Conservation (phyloP, 148 eudicot genomes). For the Camellia sinensis region DNA sequence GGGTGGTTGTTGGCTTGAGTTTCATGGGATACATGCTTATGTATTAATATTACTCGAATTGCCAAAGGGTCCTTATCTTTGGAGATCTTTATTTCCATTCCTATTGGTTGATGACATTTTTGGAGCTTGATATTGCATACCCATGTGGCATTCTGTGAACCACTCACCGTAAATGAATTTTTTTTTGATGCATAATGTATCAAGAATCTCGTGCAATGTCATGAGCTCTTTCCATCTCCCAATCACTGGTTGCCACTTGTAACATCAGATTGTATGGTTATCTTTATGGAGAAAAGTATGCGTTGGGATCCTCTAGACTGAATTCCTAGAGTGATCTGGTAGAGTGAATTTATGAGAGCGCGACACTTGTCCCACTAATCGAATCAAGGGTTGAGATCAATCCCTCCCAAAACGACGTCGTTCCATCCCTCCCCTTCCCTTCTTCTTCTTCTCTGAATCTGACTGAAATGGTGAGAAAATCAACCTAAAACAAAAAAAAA, state of each 20-base stretch:
- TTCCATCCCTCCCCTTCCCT: too few species aligned
- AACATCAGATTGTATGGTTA: background rate
- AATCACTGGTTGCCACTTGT: background rate
- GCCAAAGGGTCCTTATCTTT: constrained; percentile 2
- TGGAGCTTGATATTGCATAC: background rate
- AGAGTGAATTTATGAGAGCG: too few species aligned
- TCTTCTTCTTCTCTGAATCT: too few species aligned
- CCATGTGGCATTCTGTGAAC: constrained; percentile 2
- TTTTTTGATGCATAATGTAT: background rate
- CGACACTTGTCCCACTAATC: too few species aligned
- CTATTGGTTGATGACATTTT: background rate
- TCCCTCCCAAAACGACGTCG: too few species aligned
- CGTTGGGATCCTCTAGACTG: too few species aligned
- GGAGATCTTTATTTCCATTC: background rate
- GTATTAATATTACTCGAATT: background rate
- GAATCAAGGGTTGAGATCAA: too few species aligned
- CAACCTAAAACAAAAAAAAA: too few species aligned
- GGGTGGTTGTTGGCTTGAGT: background rate
- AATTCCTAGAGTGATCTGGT: too few species aligned
- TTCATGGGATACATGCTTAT: background rate
- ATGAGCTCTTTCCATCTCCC: background rate
- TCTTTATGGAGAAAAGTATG: background rate
- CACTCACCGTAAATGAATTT: background rate
- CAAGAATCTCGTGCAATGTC: background rate
- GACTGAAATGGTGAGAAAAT: too few species aligned